Conservation (phyloP, 768 basidiomycete genomes). For the Tulasnella sp. region DNA sequence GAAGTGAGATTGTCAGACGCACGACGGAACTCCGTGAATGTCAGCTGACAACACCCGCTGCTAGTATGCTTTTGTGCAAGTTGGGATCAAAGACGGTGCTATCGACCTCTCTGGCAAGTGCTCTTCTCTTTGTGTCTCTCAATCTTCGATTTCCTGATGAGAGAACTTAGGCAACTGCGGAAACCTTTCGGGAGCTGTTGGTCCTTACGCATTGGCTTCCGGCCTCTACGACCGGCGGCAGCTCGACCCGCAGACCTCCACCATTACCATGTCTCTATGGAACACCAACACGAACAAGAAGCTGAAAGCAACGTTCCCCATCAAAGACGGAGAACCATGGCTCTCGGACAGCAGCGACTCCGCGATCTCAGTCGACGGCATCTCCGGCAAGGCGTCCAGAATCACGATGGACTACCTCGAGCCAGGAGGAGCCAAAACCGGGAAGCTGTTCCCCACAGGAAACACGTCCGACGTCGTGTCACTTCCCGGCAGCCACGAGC, state of each 20-base stretch:
- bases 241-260: not conserved
- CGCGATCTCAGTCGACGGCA: constrained; percentile 52
- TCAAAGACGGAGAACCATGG: constrained; percentile 20
- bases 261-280: constrained; percentile 26
- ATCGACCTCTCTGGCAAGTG: constrained; percentile 68
- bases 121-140: not conserved
- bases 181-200: constrained; percentile 29
- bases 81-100: constrained; percentile 41
- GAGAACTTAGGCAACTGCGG: constrained; percentile 2
- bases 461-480: constrained; percentile 38
- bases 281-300: constrained; percentile 65
- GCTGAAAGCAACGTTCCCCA: constrained; percentile 60
- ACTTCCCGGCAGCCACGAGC: constrained; percentile 15
- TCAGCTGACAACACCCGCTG: not conserved
- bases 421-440: constrained; percentile 59
- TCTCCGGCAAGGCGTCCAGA: constrained; percentile 50
- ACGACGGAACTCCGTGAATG: not conserved
- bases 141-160: not conserved
- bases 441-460: constrained; percentile 54
- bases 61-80: constrained; percentile 51
- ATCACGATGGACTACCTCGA: constrained; percentile 56
- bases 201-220: constrained; percentile 60
- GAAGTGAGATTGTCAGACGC: not conserved
- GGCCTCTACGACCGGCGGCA: constrained; percentile 22
- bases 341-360: constrained; percentile 31